phyloP scores from a whole-genome alignment of 2,329 filamentous ascomycete species.

The Trichoderma endophyticum region DNA sequence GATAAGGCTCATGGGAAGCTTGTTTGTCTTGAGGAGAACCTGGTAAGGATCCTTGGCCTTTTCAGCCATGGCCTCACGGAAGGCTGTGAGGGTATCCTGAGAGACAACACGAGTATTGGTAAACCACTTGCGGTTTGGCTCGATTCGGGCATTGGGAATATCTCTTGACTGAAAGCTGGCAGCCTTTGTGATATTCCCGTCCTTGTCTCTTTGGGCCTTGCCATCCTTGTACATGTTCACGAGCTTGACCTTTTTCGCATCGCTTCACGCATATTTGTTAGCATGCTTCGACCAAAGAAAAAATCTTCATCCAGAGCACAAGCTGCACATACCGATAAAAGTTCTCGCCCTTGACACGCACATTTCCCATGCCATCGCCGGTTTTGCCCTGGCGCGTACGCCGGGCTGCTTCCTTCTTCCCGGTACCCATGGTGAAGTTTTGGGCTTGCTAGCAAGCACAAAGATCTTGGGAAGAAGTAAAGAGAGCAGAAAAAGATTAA shows the following conservation, averaged over 20 bases:
- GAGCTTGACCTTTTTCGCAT: constrained; percentile 83
- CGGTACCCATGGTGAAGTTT: constrained; percentile 67
- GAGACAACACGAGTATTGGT: constrained; percentile 87
- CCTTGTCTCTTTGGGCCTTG: constrained; percentile 74
- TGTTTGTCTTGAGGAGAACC: constrained; percentile 94
- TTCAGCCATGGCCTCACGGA: constrained; percentile 88
- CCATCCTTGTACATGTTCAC: constrained; percentile 90
- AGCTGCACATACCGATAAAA: constrained; percentile 73
- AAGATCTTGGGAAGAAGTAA: constrained; percentile 17
- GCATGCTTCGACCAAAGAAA: background rate
- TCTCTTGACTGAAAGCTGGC: constrained; percentile 82
- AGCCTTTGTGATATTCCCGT: constrained; percentile 79
- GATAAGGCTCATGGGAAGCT: constrained; percentile 93
- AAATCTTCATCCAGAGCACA: background rate
- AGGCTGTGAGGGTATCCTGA: constrained; percentile 81
- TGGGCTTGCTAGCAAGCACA: constrained; percentile 21
- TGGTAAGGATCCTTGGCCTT: constrained; percentile 87
- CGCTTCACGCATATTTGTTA: constrained; percentile 30
- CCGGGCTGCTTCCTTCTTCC: constrained; percentile 86
- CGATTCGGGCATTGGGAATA: constrained; percentile 77
- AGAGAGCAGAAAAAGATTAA: constrained; percentile 23
- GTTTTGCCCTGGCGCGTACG: constrained; percentile 81
- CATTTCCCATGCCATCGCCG: constrained; percentile 84
- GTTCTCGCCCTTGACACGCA: constrained; percentile 94
- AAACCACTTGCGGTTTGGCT: constrained; percentile 98